phyloP scores from a whole-genome alignment of 495 filamentous ascomycete genomes.

The Trichoderma gamsii region DNA sequence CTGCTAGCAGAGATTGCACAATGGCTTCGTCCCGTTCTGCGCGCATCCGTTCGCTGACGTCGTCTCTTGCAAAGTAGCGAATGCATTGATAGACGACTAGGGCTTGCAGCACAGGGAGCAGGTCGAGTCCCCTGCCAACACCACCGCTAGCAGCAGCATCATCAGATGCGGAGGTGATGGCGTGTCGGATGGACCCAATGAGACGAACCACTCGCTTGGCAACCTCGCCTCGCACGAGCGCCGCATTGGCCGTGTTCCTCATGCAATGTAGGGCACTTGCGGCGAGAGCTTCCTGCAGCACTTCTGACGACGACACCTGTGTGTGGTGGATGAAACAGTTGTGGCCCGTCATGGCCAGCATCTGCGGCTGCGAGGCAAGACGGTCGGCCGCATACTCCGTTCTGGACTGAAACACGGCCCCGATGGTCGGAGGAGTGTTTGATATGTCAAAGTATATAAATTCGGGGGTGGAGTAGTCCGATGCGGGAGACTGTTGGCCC shows the following conservation, averaged over 20 bases:
- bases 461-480: not conserved
- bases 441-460: conserved; percentile 8
- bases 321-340: conserved; percentile 9
- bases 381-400: not conserved
- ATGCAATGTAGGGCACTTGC: conserved; percentile 7
- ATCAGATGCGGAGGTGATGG: not conserved
- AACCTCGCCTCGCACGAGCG: conserved; percentile 7
- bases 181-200: not conserved
- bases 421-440: not conserved
- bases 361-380: not conserved
- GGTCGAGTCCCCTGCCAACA: not conserved
- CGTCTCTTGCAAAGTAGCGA: not conserved
- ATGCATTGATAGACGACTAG: conserved; percentile 3
- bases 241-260: conserved; percentile 6
- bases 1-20: not conserved
- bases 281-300: conserved; percentile 5
- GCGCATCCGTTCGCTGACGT: not conserved
- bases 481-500: not conserved
- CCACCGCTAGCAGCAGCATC: not conserved
- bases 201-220: not conserved
- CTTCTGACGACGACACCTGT: not conserved
- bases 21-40: not conserved
- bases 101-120: not conserved
- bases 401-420: not conserved
- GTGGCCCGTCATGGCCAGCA: conserved; percentile 8